Conservation (phyloP, 352 stramenopile genomes). For the Globisporangium acanthophoron region DNA sequence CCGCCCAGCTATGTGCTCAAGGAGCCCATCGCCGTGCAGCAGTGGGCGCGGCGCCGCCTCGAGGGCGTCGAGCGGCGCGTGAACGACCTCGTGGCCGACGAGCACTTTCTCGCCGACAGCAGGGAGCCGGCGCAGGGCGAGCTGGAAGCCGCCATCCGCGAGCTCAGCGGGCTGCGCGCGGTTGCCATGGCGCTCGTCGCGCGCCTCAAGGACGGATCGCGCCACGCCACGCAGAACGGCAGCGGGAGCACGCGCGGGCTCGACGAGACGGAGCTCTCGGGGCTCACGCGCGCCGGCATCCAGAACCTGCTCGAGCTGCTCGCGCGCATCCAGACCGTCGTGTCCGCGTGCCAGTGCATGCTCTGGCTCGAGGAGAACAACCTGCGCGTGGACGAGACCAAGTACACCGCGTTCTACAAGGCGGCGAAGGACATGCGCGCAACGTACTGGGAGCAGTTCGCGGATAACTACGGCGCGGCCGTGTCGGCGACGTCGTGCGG, state of each 20-base stretch:
- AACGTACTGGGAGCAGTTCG: constrained; percentile 60
- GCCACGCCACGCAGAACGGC: constrained; percentile 31
- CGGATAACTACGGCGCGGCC: constrained; percentile 51
- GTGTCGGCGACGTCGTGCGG: constrained; percentile 46
- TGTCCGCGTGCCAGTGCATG: constrained; percentile 54
- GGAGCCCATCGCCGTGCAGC: constrained; percentile 75
- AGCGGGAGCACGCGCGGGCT: constrained; percentile 14
- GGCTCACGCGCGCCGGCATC: constrained; percentile 56
- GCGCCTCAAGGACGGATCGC: constrained; percentile 56
- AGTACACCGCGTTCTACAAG: constrained; percentile 68
- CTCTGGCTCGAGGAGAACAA: constrained; percentile 59
- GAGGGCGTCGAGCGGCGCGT: constrained; percentile 47
- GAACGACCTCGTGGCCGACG: constrained; percentile 45
- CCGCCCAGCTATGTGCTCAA: constrained; percentile 65
- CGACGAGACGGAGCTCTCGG: constrained; percentile 64
- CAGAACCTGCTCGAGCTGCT: constrained; percentile 68
- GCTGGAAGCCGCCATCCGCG: constrained; percentile 39
- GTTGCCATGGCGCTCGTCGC: constrained; percentile 66
- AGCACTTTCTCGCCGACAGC: constrained; percentile 30
- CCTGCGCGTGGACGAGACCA: constrained; percentile 33
- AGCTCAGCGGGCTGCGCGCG: constrained; percentile 62
- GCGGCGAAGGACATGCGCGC: constrained; percentile 42
- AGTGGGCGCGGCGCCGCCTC: constrained; percentile 60
- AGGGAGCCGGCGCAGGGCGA: constrained; percentile 24
- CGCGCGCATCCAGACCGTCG: constrained; percentile 49